Evolutionary conservation across 1,284 basidiomycete genomes (phyloP).

Genomic region (Ustilago tritici): DNA sequence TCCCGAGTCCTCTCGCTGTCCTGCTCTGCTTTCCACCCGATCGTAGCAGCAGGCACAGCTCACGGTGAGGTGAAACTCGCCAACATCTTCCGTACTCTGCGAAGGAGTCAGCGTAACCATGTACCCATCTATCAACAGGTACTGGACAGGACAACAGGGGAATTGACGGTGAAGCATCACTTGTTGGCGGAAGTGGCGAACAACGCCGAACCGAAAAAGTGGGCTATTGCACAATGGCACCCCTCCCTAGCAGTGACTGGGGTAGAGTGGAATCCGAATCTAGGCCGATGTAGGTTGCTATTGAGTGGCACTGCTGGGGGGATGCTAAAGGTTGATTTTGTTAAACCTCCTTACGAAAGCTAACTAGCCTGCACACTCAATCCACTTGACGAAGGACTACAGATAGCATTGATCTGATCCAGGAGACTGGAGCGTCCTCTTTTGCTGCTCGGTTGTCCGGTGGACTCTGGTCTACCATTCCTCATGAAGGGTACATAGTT

Average conservation of each 20-base stretch:
- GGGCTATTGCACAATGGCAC: constrained; percentile 27
- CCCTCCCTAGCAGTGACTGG: constrained; percentile 26
- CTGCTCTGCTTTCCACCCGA: constrained; percentile 17
- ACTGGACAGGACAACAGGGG: constrained; percentile 22
- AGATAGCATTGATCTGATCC: constrained; percentile 17
- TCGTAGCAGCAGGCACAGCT: constrained; percentile 27
- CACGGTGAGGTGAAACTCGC: constrained; percentile 42
- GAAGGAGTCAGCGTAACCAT: constrained; percentile 14
- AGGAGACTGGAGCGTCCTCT: constrained; percentile 25
- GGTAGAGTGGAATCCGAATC: constrained; percentile 38
- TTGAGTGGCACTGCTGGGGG: constrained; percentile 21
- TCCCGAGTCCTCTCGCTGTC: constrained; percentile 17
- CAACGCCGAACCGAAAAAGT: constrained; percentile 16
- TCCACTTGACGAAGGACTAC: too few relatives aligned
- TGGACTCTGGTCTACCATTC: neutral
- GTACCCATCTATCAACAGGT: constrained; percentile 25
- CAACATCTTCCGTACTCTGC: constrained; percentile 20
- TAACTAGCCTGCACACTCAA: neutral
- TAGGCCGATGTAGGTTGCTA: constrained; percentile 23
- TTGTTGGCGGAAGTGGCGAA: constrained; percentile 16
- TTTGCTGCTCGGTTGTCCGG: neutral
- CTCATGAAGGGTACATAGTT: neutral
- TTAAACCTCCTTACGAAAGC: constrained; percentile 25
- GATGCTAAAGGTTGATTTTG: constrained; percentile 34
- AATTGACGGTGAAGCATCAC: constrained; percentile 13